phyloP scores from a whole-genome alignment of 1,284 basidiomycete species.

The Stygiomarasmius scandens region DNA sequence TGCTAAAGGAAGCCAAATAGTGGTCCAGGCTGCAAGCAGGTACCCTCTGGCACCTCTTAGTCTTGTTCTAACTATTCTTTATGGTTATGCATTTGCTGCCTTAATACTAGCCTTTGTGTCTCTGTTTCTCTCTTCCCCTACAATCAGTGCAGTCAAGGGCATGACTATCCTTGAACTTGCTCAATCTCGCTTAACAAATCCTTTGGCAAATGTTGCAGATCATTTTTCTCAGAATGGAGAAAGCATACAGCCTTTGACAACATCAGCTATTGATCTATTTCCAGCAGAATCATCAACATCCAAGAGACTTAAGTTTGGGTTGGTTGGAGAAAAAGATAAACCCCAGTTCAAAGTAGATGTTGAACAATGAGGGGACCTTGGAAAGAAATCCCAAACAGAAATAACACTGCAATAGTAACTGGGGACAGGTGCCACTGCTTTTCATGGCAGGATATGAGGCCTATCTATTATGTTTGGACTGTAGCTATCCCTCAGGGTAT shows the following conservation, averaged over 20 bases:
- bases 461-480: no score
- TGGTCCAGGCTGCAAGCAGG: not conserved
- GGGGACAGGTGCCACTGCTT: no score
- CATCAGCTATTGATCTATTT: not conserved
- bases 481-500: no score
- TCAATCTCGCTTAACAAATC: not conserved
- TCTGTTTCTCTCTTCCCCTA: not conserved
- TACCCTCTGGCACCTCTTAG: not conserved
- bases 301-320: not conserved
- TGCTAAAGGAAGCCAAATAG: not conserved
- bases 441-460: no score
- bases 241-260: not conserved
- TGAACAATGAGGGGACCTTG: no score
- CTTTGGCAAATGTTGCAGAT: not conserved
- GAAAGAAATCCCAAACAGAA: no score
- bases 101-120: not conserved
- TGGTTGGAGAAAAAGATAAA: not conserved
- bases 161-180: not conserved
- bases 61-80: not conserved
- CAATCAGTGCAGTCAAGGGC: not conserved
- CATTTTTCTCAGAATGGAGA: not conserved
- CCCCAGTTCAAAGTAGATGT: no score
- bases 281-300: not conserved
- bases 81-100: not conserved
- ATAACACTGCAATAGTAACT: no score